These are phyloP conservation scores for Pythium biforme DNA, from an alignment of 352 stramenopile genomes.

Conservation along the genomic window DNA sequence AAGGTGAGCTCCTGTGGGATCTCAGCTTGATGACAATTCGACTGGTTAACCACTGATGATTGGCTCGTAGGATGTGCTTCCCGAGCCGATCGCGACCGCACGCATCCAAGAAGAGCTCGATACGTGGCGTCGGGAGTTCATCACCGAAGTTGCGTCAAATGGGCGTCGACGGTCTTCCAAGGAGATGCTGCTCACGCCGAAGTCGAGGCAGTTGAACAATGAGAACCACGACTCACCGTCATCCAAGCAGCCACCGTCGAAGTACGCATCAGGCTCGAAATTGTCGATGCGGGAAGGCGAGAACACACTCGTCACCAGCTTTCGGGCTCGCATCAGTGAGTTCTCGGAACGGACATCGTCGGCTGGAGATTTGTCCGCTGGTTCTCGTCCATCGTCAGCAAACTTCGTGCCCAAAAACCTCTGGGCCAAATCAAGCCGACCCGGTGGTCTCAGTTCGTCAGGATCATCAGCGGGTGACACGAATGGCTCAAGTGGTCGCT, in stretches of 20 bases:
- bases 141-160: conserved; percentile 22
- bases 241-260: neutral
- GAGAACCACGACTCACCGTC: neutral
- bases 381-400: conserved; percentile 12
- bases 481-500: neutral
- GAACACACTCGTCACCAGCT: conserved; percentile 28
- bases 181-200: conserved; percentile 12
- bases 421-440: conserved; percentile 16
- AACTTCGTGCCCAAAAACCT: conserved; percentile 4
- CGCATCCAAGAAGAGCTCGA: conserved; percentile 27
- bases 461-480: conserved; percentile 9
- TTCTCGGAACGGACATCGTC: conserved; percentile 25
- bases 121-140: conserved; percentile 25
- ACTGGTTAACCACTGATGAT: neutral
- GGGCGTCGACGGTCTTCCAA: conserved; percentile 7
- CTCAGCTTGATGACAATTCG: too few species aligned
- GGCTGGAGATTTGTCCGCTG: neutral
- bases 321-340: conserved; percentile 24
- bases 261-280: conserved; percentile 4
- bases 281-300: conserved; percentile 17
- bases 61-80: conserved; percentile 19
- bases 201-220: neutral
- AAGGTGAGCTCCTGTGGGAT: conserved; percentile 30
- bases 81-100: conserved; percentile 25
- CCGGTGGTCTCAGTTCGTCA: neutral